Conservation (phyloP, 2,329 filamentous ascomycete genomes). For the Zelopaecilomyces penicillatus region DNA sequence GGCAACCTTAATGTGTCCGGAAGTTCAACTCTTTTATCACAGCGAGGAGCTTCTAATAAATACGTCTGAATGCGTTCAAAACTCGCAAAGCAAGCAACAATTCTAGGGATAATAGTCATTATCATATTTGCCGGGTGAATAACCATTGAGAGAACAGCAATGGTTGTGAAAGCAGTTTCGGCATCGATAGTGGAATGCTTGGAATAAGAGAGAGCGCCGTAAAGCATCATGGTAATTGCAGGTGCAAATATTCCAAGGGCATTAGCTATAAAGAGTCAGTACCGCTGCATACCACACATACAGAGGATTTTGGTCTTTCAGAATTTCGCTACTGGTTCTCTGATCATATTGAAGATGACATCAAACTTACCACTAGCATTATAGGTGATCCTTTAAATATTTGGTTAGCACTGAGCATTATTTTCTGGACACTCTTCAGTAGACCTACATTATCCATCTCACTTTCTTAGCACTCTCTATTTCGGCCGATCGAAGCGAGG, state of each 20-base stretch:
- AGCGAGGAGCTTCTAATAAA: constrained; percentile 14
- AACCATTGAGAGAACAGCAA: constrained; percentile 29
- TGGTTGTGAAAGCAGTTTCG: constrained; percentile 31
- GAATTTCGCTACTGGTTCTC: neutral
- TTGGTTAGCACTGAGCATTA: too few species aligned
- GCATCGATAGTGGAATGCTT: constrained; percentile 19
- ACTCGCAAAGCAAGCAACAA: constrained; percentile 22
- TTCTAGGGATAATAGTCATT: constrained; percentile 31
- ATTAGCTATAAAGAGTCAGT: constrained; percentile 23
- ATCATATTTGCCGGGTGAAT: constrained; percentile 37
- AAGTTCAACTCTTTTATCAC: neutral
- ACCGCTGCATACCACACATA: neutral
- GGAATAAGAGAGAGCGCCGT: constrained; percentile 17
- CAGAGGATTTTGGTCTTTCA: too few species aligned
- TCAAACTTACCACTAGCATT: constrained; percentile 30
- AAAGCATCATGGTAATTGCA: constrained; percentile 28
- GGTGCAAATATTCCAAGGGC: constrained; percentile 33
- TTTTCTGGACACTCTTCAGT: too few species aligned
- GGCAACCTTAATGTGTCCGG: neutral
- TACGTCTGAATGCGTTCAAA: constrained; percentile 31
- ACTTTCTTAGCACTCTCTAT: constrained; percentile 19
- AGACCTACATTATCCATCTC: constrained; percentile 27
- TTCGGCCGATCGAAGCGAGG: constrained; percentile 23
- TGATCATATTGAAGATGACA: neutral
- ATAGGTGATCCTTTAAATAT: constrained; percentile 20